Percentiles rank a stretch among this genome's conserved stretches.
Conservation (phyloP, 2,329 filamentous ascomycete genomes). For the Colletotrichum tropicale region DNA sequence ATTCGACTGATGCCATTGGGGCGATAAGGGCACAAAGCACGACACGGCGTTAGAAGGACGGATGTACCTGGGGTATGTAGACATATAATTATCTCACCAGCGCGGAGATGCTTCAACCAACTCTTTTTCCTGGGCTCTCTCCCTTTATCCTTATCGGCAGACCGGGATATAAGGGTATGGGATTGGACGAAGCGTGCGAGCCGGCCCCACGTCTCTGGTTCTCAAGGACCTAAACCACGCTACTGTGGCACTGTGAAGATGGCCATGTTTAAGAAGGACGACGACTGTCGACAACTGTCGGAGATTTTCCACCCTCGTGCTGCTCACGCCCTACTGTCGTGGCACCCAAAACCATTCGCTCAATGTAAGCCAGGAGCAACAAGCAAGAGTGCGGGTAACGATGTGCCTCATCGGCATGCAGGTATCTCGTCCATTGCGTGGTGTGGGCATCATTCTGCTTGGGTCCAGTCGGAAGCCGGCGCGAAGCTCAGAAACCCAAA, state of each 20-base stretch:
- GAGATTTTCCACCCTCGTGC: not conserved
- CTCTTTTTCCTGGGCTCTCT: not conserved
- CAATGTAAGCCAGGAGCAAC: not conserved
- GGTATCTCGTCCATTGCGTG: not conserved
- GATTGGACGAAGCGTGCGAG: not conserved
- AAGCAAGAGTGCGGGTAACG: not conserved
- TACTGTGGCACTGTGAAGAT: not conserved
- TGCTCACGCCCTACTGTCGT: not conserved
- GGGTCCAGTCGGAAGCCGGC: not conserved
- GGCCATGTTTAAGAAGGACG: not conserved
- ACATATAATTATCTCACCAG: not conserved
- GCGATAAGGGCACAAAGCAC: constrained; percentile 16
- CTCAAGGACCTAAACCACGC: not conserved
- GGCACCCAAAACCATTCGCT: not conserved
- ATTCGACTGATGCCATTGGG: constrained; percentile 10
- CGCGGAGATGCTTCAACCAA: constrained; percentile 13
- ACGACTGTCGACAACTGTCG: not conserved
- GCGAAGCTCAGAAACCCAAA: not conserved
- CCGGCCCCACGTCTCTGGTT: constrained; percentile 2
- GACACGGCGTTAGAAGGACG: not conserved
- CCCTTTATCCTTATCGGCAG: not conserved
- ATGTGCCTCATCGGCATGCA: not conserved
- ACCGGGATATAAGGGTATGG: not conserved
- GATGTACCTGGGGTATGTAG: not conserved
- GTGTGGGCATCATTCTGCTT: not conserved